Base-by-base conservation (phyloP, 495 filamentous ascomycete species). In the Platismatia glauca region DNA sequence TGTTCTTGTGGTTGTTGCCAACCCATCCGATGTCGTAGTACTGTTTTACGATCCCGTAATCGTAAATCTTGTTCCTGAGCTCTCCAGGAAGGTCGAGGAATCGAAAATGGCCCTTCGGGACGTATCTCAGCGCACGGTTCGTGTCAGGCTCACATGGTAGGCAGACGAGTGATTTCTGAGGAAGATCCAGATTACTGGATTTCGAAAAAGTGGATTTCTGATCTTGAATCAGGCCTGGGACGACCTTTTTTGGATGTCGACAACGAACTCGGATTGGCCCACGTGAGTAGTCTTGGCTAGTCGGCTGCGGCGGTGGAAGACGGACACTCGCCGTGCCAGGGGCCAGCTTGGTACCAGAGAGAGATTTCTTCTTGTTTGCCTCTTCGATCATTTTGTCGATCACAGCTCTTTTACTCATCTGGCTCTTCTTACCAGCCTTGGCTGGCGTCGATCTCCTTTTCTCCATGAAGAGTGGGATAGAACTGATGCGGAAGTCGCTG, bases 1-100 rank as follows among this genome's bases (percentile, higher is more conserved):
- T 62, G 13, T 20, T 62, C 58, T 55, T 60, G n/a, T 65, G 60
- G 13, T 58, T 56, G 37, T 55, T 44, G 29, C 56, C 43, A 16
- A 68, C 57, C 64, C 60, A 70, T 44, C 44, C 18, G 33, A 70
- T 59, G 12, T 55, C 31, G 41, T 66, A 70, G 4, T 63, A 29
- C 24, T 59, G 33, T 7, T 50, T 61, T 31, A 35, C 33, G n/a
- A 70, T 63, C 4, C 39, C 58, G 29, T 62, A 58, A 3, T 61
- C 58, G 29, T 70, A 70, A 24, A 70, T 68, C 39, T 64, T 58
- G 22, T 68, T 67, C 2, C 66, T 53, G 16, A 68, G 27, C 35
- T 70, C 68, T 7, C 46, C 55, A 37, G 68, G 62, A 9, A 70
- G 61, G 8, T 61, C 9, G 20, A 70, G 61, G 48, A 70, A 70